Conservation (phyloP, 352 stramenopile species). For the Globisporangium ultimum region DNA sequence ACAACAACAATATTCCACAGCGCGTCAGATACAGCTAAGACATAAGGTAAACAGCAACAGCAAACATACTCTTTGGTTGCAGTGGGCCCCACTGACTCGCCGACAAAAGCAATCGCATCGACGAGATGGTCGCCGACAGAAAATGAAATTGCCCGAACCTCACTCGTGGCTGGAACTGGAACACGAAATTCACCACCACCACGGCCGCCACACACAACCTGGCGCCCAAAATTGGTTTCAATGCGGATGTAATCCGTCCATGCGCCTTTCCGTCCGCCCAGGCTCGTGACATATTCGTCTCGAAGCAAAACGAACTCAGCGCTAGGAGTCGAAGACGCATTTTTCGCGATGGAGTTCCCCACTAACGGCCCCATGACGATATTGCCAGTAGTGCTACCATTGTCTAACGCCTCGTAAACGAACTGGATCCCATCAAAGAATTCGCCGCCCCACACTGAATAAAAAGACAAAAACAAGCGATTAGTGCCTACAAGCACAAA, state of each 20-base stretch:
- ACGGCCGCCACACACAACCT: constrained; percentile 47
- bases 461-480: constrained; percentile 14
- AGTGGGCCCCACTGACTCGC: constrained; percentile 3
- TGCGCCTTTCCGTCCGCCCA: constrained; percentile 65
- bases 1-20: neutral
- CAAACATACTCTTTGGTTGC: constrained; percentile 1
- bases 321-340: constrained; percentile 25
- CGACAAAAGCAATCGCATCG: constrained; percentile 47
- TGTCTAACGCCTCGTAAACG: constrained; percentile 40
- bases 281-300: constrained; percentile 42
- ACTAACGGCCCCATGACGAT: constrained; percentile 36
- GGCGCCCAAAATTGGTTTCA: constrained; percentile 65
- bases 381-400: constrained; percentile 5
- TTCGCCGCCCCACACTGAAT: constrained; percentile 64
- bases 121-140: constrained; percentile 68
- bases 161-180: constrained; percentile 18
- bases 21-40: neutral
- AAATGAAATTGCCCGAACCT: constrained; percentile 63
- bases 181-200: constrained; percentile 60
- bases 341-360: constrained; percentile 42
- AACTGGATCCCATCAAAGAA: constrained; percentile 74
- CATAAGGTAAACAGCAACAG: neutral
- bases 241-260: constrained; percentile 71
- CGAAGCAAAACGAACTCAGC: constrained; percentile 31
- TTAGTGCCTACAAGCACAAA: neutral